These are phyloP conservation scores for apple (Malus domestica) DNA, from an alignment of 306 rosid species.

Conservation along the genomic window DNA sequence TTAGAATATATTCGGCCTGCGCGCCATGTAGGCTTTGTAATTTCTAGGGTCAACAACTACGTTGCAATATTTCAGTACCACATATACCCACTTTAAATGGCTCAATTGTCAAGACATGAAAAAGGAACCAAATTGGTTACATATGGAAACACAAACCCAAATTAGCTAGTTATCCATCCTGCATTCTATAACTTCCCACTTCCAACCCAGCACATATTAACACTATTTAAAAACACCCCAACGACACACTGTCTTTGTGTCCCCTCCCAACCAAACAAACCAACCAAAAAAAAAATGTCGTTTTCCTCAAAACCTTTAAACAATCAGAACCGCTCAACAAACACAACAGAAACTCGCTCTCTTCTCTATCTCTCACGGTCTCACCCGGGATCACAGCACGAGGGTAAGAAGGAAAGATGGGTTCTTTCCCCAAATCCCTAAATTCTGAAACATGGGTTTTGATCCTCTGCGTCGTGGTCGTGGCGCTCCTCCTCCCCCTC, in stretches of 20 bases:
- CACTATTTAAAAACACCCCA: neutral
- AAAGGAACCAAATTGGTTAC: neutral
- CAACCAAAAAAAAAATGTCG: too few relatives aligned
- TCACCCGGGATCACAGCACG: neutral
- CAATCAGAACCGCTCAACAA: neutral
- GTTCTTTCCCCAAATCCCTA: neutral
- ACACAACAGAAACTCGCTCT: neutral
- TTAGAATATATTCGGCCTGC: too few relatives aligned
- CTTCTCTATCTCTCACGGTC: neutral
- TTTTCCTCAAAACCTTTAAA: neutral
- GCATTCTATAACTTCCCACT: neutral
- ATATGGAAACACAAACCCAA: neutral
- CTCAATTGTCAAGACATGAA: neutral
- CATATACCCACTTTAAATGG: too few relatives aligned
- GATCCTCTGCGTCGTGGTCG: neutral
- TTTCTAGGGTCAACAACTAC: too few relatives aligned
- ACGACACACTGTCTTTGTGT: neutral
- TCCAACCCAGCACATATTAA: neutral
- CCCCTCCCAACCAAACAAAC: neutral
- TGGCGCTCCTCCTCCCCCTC: slow-evolving; percentile 2
- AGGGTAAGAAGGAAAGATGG: neutral
- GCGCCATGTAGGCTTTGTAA: too few relatives aligned
- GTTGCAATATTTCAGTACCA: too few relatives aligned
- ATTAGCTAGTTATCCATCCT: neutral
- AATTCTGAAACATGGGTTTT: neutral